These are phyloP conservation scores for Lichtheimia ornata DNA, from an alignment of 371 early-diverging fungal species.

Conservation along the genomic window DNA sequence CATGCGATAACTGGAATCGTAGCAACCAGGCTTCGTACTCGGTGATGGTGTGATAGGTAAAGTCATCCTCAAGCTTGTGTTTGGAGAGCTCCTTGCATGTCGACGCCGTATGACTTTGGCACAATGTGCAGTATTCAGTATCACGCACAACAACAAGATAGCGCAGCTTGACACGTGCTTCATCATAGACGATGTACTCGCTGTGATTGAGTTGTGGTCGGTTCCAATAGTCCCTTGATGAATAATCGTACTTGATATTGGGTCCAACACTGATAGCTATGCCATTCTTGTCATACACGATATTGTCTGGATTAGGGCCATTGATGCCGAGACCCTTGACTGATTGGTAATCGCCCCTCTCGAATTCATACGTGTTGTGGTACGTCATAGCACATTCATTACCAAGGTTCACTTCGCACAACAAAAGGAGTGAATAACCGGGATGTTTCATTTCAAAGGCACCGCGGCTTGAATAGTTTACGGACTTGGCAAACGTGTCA, in stretches of 20 bases:
- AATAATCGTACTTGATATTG: not conserved
- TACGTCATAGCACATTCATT: conserved; percentile 23
- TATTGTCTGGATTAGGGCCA: conserved; percentile 38
- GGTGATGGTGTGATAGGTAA: conserved; percentile 18
- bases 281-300: conserved; percentile 34
- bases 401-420: conserved; percentile 67
- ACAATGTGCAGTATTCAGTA: conserved; percentile 40
- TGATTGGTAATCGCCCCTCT: conserved; percentile 17
- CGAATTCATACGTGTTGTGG: not conserved
- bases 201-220: conserved; percentile 35
- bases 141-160: conserved; percentile 56
- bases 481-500: conserved; percentile 54
- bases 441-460: conserved; percentile 5
- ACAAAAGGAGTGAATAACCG: conserved; percentile 35
- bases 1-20: conserved; percentile 25
- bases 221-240: not conserved
- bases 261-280: conserved; percentile 52
- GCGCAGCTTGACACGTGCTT: conserved; percentile 51
- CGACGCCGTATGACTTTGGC: conserved; percentile 10
- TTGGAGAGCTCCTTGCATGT: not conserved
- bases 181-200: conserved; percentile 63
- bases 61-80: conserved; percentile 23
- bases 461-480: conserved; percentile 28
- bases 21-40: conserved; percentile 25
- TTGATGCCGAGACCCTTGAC: conserved; percentile 50